These are phyloP conservation scores for Colletotrichum simmondsii DNA, from an alignment of 2,329 filamentous ascomycete species.

Conservation along the genomic window DNA sequence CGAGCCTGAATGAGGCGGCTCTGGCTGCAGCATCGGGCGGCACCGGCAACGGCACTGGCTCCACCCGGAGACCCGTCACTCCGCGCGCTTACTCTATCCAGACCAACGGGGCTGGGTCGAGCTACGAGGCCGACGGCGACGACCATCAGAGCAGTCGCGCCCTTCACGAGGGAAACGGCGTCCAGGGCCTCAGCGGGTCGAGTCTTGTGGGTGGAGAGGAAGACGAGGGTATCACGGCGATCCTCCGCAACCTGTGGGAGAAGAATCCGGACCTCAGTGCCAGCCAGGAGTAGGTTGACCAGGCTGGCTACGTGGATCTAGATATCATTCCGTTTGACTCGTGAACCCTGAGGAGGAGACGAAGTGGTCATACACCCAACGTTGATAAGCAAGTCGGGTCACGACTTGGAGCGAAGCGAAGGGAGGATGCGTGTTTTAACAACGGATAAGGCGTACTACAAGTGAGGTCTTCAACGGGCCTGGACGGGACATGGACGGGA, in stretches of 20 bases:
- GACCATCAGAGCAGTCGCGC: conserved; percentile 47
- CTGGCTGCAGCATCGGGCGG: conserved; percentile 34
- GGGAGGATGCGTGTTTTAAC: neutral
- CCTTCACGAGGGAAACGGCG: conserved; percentile 37
- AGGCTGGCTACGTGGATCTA: neutral
- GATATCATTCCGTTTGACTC: neutral
- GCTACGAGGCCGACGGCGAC: conserved; percentile 57
- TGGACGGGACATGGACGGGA: neutral
- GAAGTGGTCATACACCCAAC: neutral
- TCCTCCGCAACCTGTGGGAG: conserved; percentile 71
- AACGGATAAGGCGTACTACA: neutral
- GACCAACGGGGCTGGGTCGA: conserved; percentile 53
- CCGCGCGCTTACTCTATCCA: conserved; percentile 49
- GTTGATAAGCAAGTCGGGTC: too few species aligned
- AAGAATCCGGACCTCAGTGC: conserved; percentile 68
- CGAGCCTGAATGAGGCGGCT: conserved; percentile 43
- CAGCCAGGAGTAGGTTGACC: conserved; percentile 56
- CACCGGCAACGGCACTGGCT: conserved; percentile 34
- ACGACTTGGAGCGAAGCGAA: neutral
- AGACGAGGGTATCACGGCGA: conserved; percentile 60
- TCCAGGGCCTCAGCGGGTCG: conserved; percentile 57
- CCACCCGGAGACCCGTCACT: conserved; percentile 39
- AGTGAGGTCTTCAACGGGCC: neutral
- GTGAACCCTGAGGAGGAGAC: neutral
- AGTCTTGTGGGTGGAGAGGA: conserved; percentile 61